phyloP scores from a whole-genome alignment of 345 rosid genomes.

The Mallotus nudiflorus region DNA sequence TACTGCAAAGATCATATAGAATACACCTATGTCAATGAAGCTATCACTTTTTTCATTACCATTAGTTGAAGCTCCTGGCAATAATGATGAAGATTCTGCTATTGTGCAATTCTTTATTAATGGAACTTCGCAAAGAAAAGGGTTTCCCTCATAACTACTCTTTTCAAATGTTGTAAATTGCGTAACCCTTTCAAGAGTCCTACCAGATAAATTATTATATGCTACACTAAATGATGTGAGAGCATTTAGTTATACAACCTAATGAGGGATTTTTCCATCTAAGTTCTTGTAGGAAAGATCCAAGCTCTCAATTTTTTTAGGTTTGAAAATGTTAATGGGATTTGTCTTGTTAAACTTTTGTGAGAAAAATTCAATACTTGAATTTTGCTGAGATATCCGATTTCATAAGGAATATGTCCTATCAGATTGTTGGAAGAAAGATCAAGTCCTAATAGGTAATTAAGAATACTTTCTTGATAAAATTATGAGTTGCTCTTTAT shows the following conservation, averaged over 20 bases:
- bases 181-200: not conserved
- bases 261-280: not conserved
- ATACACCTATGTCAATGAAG: slow-evolving; percentile 13
- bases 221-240: slow-evolving; percentile 31
- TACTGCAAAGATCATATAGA: slow-evolving; percentile 1
- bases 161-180: slow-evolving; percentile 27
- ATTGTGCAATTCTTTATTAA: not conserved
- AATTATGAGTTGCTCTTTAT: slow-evolving; percentile 17
- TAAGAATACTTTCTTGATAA: not conserved
- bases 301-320: slow-evolving; percentile 1
- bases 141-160: slow-evolving; percentile 25
- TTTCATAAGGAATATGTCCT: slow-evolving; percentile 29
- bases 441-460: slow-evolving; percentile 32
- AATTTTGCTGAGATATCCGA: slow-evolving; percentile 24
- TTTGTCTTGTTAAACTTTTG: slow-evolving; percentile 3
- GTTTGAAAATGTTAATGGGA: slow-evolving; percentile 5
- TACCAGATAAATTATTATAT: slow-evolving; percentile 37
- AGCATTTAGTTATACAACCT: not conserved
- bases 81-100: too few relatives aligned
- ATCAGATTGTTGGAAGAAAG: slow-evolving; percentile 36
- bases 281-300: slow-evolving; percentile 34
- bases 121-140: slow-evolving; percentile 30
- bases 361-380: slow-evolving; percentile 4
- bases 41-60: not conserved
- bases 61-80: too few relatives aligned